These are phyloP conservation scores for Rosa lucieae DNA, from an alignment of 306 rosid species.

Conservation along the genomic window DNA sequence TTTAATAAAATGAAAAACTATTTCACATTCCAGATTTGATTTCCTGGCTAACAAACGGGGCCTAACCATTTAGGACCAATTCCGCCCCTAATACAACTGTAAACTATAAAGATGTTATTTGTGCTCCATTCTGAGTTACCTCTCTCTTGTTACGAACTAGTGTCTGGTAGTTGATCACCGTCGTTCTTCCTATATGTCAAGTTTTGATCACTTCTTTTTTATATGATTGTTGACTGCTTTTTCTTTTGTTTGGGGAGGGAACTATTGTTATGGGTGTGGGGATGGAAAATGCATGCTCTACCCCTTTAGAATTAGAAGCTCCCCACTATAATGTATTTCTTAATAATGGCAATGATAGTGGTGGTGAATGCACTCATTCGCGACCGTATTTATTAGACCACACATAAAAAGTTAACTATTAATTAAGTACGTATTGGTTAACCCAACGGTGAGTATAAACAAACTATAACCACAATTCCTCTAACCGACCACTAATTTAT, in stretches of 20 bases:
- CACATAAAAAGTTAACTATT: not conserved
- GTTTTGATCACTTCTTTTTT: not conserved
- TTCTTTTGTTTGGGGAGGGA: too few species aligned
- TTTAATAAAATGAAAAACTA: too few species aligned
- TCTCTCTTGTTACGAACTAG: too few species aligned
- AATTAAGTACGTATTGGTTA: not conserved
- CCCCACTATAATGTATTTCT: not conserved
- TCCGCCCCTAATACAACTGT: too few species aligned
- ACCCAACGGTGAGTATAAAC: not conserved
- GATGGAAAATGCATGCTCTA: not conserved
- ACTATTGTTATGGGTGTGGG: not conserved
- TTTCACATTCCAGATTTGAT: too few species aligned
- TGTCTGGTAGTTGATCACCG: not conserved
- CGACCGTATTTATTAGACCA: not conserved
- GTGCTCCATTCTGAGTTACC: too few species aligned
- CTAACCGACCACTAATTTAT: not conserved
- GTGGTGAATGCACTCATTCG: not conserved
- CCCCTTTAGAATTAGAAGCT: not conserved
- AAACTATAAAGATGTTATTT: too few species aligned
- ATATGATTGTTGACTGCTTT: not conserved
- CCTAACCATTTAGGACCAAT: too few species aligned
- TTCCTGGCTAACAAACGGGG: too few species aligned
- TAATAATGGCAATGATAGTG: not conserved
- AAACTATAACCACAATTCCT: not conserved
- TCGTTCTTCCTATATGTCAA: not conserved